Evolutionary conservation across 2,329 filamentous ascomycete species (phyloP).

Genomic region (Xenoacremonium recifei): DNA sequence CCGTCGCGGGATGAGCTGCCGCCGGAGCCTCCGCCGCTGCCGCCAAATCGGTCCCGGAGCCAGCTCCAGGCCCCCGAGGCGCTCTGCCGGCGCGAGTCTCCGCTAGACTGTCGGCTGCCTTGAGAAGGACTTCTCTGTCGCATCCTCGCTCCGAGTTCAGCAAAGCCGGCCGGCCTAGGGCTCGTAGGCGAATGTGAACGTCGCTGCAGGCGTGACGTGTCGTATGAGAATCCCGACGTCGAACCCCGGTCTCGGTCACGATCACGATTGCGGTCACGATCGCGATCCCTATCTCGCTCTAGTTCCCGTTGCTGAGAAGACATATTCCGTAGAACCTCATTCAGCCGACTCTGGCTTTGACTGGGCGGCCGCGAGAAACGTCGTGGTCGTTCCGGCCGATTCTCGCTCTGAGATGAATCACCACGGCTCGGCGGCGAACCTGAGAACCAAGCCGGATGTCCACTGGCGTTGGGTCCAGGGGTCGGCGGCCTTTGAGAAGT

Average conservation of each 20-base stretch:
- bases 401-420: slow-evolving; percentile 2
- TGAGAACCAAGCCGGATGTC: slow-evolving; percentile 10
- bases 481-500: no score
- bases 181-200: slow-evolving; percentile 40
- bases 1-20: slow-evolving; percentile 28
- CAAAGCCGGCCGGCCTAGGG: slow-evolving; percentile 26
- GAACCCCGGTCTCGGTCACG: slow-evolving; percentile 22
- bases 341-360: slow-evolving; percentile 26
- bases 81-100: slow-evolving; percentile 30
- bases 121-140: slow-evolving; percentile 40
- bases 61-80: slow-evolving; percentile 40
- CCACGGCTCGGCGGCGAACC: slow-evolving; percentile 1
- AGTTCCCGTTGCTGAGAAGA: slow-evolving; percentile 26
- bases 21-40: slow-evolving; percentile 25
- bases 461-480: not conserved
- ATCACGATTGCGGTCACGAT: no score
- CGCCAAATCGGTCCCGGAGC: slow-evolving; percentile 42
- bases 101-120: slow-evolving; percentile 29
- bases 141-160: slow-evolving; percentile 31
- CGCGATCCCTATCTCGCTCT: slow-evolving; percentile 24
- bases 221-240: slow-evolving; percentile 28
- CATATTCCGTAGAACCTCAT: slow-evolving; percentile 30
- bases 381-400: slow-evolving; percentile 12
- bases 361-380: slow-evolving; percentile 24
- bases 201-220: slow-evolving; percentile 34